Conservation (phyloP, 2,329 filamentous ascomycete genomes). For the Samsoniella hepiali region DNA sequence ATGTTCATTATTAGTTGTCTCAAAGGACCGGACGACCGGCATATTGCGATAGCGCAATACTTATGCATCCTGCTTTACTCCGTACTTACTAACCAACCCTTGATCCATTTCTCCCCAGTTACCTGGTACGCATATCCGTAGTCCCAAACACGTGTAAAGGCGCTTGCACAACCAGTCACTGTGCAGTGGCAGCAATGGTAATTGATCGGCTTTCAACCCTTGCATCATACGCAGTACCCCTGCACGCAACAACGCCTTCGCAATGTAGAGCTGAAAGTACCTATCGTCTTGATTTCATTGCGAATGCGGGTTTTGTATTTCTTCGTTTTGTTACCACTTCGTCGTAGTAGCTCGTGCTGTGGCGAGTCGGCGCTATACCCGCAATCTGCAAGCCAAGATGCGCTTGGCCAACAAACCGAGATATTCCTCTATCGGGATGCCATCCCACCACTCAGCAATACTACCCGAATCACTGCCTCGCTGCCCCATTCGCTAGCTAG, state of each 20-base stretch:
- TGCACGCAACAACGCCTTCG: neutral
- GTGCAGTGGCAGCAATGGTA: neutral
- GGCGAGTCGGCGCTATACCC: neutral
- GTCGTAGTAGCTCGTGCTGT: neutral
- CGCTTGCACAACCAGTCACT: neutral
- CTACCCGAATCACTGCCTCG: neutral
- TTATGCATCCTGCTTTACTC: neutral
- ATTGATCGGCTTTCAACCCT: neutral
- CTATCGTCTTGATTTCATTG: neutral
- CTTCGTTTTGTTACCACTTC: neutral
- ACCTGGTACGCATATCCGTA: neutral
- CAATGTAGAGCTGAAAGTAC: neutral
- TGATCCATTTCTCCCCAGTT: neutral
- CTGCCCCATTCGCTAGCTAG: neutral
- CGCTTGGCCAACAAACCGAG: slow-evolving; percentile 10
- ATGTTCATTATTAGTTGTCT: too few species aligned
- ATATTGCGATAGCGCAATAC: neutral
- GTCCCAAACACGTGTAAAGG: neutral
- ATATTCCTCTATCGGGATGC: slow-evolving; percentile 19
- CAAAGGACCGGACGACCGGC: neutral
- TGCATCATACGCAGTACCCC: neutral
- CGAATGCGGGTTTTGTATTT: neutral
- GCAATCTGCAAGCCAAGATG: neutral
- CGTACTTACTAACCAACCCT: neutral
- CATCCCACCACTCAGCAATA: neutral